phyloP scores from a whole-genome alignment of 495 filamentous ascomycete species.

The Daldinia vernicosa region DNA sequence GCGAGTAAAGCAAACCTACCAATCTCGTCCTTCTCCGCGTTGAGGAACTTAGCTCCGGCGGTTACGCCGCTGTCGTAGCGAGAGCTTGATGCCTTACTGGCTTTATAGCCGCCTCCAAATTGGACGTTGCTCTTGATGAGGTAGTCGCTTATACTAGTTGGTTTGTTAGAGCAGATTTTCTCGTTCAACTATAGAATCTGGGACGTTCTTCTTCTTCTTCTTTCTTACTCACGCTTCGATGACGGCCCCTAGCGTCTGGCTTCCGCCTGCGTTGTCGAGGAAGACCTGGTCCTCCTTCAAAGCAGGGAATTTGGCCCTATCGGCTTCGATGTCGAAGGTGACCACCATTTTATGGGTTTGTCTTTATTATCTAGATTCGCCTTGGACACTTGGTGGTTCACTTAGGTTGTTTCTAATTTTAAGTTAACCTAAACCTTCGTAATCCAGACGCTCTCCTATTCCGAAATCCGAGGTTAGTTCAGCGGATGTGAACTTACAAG shows the following conservation, averaged over 20 bases:
- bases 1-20: slow-evolving; percentile 46
- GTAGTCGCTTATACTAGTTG: slow-evolving; percentile 67
- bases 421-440: neutral
- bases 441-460: neutral
- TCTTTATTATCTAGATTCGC: too few relatives aligned
- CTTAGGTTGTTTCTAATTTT: neutral
- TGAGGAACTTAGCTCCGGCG: slow-evolving; percentile 73
- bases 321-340: slow-evolving; percentile 59
- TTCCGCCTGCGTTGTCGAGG: slow-evolving; percentile 80
- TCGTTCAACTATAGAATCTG: neutral
- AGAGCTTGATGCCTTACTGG: slow-evolving; percentile 62
- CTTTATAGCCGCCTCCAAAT: slow-evolving; percentile 71
- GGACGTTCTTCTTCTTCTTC: slow-evolving; percentile 35
- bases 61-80: slow-evolving; percentile 63
- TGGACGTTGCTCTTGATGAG: slow-evolving; percentile 75
- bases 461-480: neutral
- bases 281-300: slow-evolving; percentile 70
- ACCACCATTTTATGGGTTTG: slow-evolving; percentile 22
- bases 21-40: slow-evolving; percentile 69
- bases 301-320: slow-evolving; percentile 72
- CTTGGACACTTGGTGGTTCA: neutral
- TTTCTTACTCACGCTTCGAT: slow-evolving; percentile 65
- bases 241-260: slow-evolving; percentile 70
- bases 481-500: neutral
- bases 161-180: neutral